Conservation (phyloP, 2,329 filamentous ascomycete genomes). For the Reticulascus tulasneorum region DNA sequence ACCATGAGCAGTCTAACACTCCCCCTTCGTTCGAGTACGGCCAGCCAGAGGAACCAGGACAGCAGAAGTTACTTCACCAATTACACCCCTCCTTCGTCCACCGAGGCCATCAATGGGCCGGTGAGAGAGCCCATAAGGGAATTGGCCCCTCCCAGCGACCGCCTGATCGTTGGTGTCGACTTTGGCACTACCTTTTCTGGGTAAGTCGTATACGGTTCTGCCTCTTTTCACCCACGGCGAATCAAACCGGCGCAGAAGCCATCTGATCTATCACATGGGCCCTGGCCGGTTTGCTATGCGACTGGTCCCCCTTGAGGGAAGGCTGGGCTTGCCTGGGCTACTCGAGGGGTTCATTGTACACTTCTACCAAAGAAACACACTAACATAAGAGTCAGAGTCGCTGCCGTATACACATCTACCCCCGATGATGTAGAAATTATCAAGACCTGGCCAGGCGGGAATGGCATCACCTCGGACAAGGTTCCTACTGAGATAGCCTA, state of each 20-base stretch:
- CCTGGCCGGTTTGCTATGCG: no score
- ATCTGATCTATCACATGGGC: no score
- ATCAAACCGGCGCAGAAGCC: no score
- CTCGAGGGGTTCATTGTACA: no score
- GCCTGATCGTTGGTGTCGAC: conserved; percentile 73
- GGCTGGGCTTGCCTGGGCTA: no score
- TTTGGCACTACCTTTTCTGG: conserved; percentile 84
- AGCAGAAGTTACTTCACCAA: conserved; percentile 54
- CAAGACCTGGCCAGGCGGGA: conserved; percentile 79
- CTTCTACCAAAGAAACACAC: no score
- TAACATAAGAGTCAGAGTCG: conserved; percentile 45
- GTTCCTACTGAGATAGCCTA: conserved; percentile 77
- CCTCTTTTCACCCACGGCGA: no score
- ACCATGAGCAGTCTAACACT: conserved; percentile 49
- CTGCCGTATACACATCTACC: conserved; percentile 69
- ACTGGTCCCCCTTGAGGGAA: no score
- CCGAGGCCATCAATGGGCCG: conserved; percentile 60
- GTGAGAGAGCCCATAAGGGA: conserved; percentile 53
- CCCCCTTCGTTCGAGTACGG: conserved; percentile 43
- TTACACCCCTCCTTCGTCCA: conserved; percentile 51
- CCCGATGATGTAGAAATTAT: conserved; percentile 81
- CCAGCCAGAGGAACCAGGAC: conserved; percentile 48
- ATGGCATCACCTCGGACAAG: conserved; percentile 85
- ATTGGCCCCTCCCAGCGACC: conserved; percentile 50
- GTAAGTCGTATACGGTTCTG: conserved; percentile 38